Conservation (phyloP, 2,329 filamentous ascomycete species). For the Trichophyton simii region DNA sequence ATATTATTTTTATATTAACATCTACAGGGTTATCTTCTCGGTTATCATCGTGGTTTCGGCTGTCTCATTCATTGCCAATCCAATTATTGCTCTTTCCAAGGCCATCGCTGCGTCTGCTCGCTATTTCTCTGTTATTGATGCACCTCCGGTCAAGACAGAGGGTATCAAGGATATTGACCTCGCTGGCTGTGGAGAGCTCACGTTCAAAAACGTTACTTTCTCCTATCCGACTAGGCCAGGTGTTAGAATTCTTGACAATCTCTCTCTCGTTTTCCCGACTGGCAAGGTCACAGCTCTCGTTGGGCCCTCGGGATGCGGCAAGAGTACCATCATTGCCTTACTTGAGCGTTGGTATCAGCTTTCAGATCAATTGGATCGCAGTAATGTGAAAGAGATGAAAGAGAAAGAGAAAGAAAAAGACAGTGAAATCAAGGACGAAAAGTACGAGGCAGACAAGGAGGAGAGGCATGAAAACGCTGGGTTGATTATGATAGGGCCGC, state of each 20-base stretch:
- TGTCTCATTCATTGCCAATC: constrained; percentile 13
- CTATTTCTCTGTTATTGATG: constrained; percentile 26
- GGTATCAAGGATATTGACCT: constrained; percentile 40
- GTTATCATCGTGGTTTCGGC: constrained; percentile 16
- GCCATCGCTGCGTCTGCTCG: constrained; percentile 21
- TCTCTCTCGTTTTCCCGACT: constrained; percentile 23
- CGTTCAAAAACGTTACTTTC: constrained; percentile 54
- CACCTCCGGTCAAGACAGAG: constrained; percentile 18
- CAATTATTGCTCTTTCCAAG: constrained; percentile 27
- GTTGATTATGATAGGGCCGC: constrained; percentile 42
- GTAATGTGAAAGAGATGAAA: not conserved
- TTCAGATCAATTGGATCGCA: constrained; percentile 2
- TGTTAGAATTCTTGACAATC: constrained; percentile 24
- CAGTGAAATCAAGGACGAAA: not conserved
- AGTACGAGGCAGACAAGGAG: not conserved
- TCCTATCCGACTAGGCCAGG: constrained; percentile 48
- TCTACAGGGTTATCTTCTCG: constrained; percentile 25
- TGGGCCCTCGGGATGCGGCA: constrained; percentile 35
- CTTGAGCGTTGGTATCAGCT: constrained; percentile 34
- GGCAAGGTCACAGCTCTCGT: constrained; percentile 34
- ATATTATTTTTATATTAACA: not conserved
- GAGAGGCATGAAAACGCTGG: constrained; percentile 24
- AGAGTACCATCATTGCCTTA: constrained; percentile 34
- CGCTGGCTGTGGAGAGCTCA: constrained; percentile 42
- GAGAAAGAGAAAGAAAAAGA: not conserved